Base-by-base conservation (phyloP, 179 eudicot species). In the Drosera spatulata region DNA sequence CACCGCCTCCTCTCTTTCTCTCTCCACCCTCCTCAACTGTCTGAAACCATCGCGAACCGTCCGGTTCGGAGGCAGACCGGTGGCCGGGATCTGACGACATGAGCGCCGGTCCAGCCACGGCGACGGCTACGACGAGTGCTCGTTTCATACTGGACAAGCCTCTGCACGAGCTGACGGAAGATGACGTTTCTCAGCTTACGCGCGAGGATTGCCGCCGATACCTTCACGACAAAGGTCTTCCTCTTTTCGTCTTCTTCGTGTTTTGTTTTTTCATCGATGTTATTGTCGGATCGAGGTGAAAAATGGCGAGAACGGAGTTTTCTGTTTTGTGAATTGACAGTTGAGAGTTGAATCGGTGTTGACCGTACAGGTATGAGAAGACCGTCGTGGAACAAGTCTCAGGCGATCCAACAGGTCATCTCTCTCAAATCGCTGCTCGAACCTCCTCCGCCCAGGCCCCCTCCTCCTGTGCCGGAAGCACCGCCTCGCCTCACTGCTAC, bases 341-440 rank as follows among this genome's bases (percentile, higher is more conserved):
- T n/a, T 55, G 58, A 55, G 37, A 42, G 9, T 37, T 55, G 37
- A 41, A 53, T 15, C 10, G 60, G 38, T 42, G 43, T 55, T 50
- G 3, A 39, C 44, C 59, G 59, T 70, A 50, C 69, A 88, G 96
- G 98, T 38, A 91, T 91, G 98, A 65, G 98, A 52, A 69, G 95
- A 50, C 98, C 98, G 50, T 91, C 96, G 47, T 91, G 98, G 96
- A 91, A 91, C 82, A 91, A 91, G 78, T 91, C 95, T 13, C 96
- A 91, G 79, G 98, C 96, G 81, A 91, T 88, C 67, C 98, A 91
- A 68, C 96, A 91, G 63, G 98, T 91, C 4, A 22, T 22, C 33
- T 22, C 33, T 22, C 33, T 22, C 33, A 22, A 22, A 22, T 22
- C 33, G 33, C 33, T 84, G 88, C 53, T 84, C 85, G 10, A 74